These are phyloP conservation scores for Ilyonectria mors-panacis DNA, from an alignment of 2,329 filamentous ascomycete species.

Conservation along the genomic window DNA sequence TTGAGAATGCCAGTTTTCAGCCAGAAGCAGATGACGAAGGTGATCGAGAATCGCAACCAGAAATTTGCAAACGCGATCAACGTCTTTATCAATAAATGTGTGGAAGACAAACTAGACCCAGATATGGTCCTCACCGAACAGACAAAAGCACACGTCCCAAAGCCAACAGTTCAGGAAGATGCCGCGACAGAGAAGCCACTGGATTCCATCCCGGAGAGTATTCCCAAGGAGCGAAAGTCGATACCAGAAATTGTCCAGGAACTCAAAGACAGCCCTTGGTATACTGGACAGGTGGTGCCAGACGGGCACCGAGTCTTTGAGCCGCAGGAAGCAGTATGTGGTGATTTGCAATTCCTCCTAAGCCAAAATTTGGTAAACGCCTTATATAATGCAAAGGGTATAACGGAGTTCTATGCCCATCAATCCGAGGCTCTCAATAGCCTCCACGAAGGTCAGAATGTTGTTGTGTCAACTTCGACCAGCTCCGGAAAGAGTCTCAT, in stretches of 20 bases:
- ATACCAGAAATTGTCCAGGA: constrained; percentile 90
- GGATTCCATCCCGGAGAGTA: constrained; percentile 74
- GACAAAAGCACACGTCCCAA: constrained; percentile 73
- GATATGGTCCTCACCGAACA: constrained; percentile 74
- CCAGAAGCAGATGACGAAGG: constrained; percentile 89
- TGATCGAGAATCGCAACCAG: constrained; percentile 91
- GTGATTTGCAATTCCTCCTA: constrained; percentile 86
- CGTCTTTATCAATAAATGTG: constrained; percentile 82
- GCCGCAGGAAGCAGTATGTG: constrained; percentile 84
- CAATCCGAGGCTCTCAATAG: constrained; percentile 95
- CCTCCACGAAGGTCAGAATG: constrained; percentile 84
- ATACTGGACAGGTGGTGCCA: constrained; percentile 91
- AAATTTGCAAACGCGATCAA: constrained; percentile 87
- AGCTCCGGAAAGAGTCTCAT: constrained; percentile 99
- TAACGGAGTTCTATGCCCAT: constrained; percentile 89
- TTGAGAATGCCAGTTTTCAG: constrained; percentile 94
- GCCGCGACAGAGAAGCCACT: constrained; percentile 49
- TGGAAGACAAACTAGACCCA: constrained; percentile 75
- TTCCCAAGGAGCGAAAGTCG: constrained; percentile 84
- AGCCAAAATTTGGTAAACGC: constrained; percentile 97
- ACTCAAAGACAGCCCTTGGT: constrained; percentile 87
- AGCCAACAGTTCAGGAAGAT: constrained; percentile 62
- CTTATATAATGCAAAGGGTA: constrained; percentile 90
- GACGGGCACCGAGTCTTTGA: constrained; percentile 94
- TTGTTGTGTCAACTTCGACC: constrained; percentile 95